Evolutionary conservation across 345 rosid genomes (phyloP).

Genomic region (Lepidium aucheri): DNA sequence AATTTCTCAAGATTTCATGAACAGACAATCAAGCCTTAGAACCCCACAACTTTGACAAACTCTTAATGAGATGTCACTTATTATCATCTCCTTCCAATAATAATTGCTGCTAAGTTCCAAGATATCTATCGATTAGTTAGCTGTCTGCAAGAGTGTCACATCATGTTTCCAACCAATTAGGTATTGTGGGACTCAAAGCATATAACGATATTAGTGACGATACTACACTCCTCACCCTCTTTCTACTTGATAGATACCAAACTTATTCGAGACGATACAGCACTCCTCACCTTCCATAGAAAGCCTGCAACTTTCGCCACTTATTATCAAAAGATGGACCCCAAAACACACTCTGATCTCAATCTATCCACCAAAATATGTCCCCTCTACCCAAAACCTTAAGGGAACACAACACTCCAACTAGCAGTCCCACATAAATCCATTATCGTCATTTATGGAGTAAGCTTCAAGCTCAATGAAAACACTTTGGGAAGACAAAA

Average conservation of each 20-base stretch:
- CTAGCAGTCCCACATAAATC: constrained; percentile 34
- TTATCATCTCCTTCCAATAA: constrained; percentile 23
- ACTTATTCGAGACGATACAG: constrained; percentile 35
- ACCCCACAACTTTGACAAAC: constrained; percentile 11
- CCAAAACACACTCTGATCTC: constrained; percentile 27
- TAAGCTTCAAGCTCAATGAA: constrained; percentile 22
- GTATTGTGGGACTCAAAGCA: constrained; percentile 31
- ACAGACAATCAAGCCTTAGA: constrained; percentile 3
- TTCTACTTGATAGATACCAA: constrained; percentile 39
- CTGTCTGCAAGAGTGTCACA: constrained; percentile 35
- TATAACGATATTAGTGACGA: constrained; percentile 26
- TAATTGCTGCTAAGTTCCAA: constrained; percentile 24
- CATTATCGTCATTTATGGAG: constrained; percentile 26
- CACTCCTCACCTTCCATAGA: constrained; percentile 16
- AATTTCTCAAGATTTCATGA: not conserved
- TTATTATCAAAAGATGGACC: constrained; percentile 36
- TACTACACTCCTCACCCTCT: constrained; percentile 29
- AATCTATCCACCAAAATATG: constrained; percentile 30
- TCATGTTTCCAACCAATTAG: constrained; percentile 36
- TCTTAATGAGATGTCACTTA: constrained; percentile 22
- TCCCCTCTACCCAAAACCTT: constrained; percentile 24
- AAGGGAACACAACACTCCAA: constrained; percentile 37
- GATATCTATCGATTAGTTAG: constrained; percentile 23
- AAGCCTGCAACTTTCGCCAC: constrained; percentile 23
- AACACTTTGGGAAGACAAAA: constrained; percentile 1